A percentile compares a stretch with the other conserved stretches of the same genome.
Conservation (phyloP, 495 filamentous ascomycete genomes). For the Wilcoxina mikolae region DNA sequence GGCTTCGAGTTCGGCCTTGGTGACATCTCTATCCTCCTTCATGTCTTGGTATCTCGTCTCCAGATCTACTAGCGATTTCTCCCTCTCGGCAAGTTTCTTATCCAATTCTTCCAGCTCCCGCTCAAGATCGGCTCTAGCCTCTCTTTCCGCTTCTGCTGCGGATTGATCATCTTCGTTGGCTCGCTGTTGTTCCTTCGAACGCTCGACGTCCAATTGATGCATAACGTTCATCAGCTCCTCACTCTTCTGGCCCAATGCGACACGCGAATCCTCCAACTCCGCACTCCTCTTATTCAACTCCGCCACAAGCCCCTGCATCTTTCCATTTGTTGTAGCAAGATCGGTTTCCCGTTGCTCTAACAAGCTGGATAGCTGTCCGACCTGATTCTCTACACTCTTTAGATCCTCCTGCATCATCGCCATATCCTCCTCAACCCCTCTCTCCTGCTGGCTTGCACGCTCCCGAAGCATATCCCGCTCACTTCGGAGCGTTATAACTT, state of each 20-base stretch:
- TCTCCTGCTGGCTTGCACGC: conserved; percentile 51
- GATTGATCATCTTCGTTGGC: conserved; percentile 23
- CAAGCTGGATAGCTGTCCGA: conserved; percentile 17
- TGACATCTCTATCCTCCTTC: conserved; percentile 33
- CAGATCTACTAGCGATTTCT: conserved; percentile 39
- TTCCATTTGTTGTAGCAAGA: conserved; percentile 13
- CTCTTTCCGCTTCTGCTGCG: conserved; percentile 36
- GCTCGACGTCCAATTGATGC: conserved; percentile 37
- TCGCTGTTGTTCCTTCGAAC: conserved; percentile 31
- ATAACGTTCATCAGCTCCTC: conserved; percentile 35
- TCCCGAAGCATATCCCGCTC: conserved; percentile 6
- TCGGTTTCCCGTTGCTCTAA: conserved; percentile 22
- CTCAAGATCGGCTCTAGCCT: conserved; percentile 44
- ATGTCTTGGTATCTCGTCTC: conserved; percentile 35
- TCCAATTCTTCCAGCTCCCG: conserved; percentile 40
- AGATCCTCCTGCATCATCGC: conserved; percentile 74
- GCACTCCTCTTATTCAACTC: conserved; percentile 26
- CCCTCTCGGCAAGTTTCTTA: conserved; percentile 33
- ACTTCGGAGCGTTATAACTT: conserved; percentile 1
- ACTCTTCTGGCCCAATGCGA: conserved; percentile 20
- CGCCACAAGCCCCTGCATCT: conserved; percentile 18
- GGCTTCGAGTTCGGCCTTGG: conserved; percentile 20
- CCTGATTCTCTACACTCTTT: conserved; percentile 42
- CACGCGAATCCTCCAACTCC: conserved; percentile 30
- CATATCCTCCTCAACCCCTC: conserved; percentile 69